Conservation (phyloP, 352 stramenopile species). For the Phytophthora fragariaefolia region DNA sequence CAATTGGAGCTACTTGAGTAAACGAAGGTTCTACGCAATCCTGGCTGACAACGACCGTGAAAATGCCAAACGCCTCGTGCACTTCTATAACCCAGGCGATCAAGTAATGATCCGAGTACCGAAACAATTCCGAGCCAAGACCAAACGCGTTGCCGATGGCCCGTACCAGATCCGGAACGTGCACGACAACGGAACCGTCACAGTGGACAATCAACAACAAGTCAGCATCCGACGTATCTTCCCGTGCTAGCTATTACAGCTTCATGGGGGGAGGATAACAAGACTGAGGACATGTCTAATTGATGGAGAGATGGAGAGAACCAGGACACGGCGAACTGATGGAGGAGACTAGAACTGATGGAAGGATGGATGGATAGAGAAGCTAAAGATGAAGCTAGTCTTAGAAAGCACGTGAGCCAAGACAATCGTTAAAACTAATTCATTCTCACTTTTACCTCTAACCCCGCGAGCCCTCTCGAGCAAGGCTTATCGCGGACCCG, state of each 20-base stretch:
- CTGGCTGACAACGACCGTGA: neutral
- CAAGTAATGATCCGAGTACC: neutral
- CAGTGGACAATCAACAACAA: neutral
- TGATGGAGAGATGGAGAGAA: too few species aligned
- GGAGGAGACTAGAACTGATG: too few species aligned
- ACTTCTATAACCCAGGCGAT: neutral
- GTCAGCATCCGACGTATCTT: neutral
- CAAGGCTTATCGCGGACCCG: too few species aligned
- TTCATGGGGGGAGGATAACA: neutral
- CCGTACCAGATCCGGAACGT: neutral
- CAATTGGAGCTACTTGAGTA: neutral
- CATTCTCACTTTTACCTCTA: too few species aligned
- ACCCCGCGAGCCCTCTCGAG: too few species aligned
- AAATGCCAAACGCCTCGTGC: neutral
- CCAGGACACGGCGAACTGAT: too few species aligned
- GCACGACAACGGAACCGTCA: neutral
- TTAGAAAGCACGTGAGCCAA: too few species aligned
- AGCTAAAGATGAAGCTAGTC: too few species aligned
- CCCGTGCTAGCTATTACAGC: neutral
- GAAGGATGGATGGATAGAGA: too few species aligned
- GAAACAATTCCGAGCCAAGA: neutral
- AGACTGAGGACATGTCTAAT: neutral
- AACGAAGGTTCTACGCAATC: neutral
- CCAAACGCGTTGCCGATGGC: neutral
- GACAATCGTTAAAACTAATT: too few species aligned